These are phyloP conservation scores for Arachis hypogaea DNA, from an alignment of 306 rosid genomes.

Conservation along the genomic window DNA sequence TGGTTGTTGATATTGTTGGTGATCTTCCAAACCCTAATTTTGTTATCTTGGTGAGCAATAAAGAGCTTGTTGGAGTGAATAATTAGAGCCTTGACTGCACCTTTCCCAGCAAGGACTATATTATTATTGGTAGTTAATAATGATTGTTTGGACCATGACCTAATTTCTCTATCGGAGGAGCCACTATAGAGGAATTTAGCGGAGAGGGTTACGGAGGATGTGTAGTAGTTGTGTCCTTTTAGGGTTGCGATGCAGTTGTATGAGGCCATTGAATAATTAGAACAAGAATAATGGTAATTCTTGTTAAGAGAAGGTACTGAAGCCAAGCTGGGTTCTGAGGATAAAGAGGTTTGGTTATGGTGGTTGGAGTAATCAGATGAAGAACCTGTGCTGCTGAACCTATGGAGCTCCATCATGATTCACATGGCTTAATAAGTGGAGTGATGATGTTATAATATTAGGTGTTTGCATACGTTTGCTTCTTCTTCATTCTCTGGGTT, in stretches of 20 bases:
- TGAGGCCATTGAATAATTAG: constrained; percentile 14
- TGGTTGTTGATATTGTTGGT: constrained; percentile 23
- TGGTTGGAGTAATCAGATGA: constrained; percentile 35
- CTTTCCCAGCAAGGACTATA: constrained; percentile 60
- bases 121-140: constrained; percentile 16
- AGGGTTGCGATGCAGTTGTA: constrained; percentile 63
- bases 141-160: constrained; percentile 49
- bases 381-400: constrained; percentile 30
- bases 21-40: constrained; percentile 87
- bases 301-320: constrained; percentile 62
- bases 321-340: constrained; percentile 59
- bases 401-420: constrained; percentile 70
- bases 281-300: constrained; percentile 26
- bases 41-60: constrained; percentile 89
- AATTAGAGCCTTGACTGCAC: constrained; percentile 77
- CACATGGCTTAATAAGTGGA: constrained; percentile 37
- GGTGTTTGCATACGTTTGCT: too few relatives aligned
- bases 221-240: constrained; percentile 58
- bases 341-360: constrained; percentile 29
- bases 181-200: constrained; percentile 70
- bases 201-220: constrained; percentile 62
- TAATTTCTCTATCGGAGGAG: constrained; percentile 76
- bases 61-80: constrained; percentile 67
- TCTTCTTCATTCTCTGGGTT: constrained; percentile 34
- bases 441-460: too few relatives aligned